These are phyloP conservation scores for Chamaecyparis obtusa DNA, from an alignment of 75 land plant genomes.

Conservation along the genomic window DNA sequence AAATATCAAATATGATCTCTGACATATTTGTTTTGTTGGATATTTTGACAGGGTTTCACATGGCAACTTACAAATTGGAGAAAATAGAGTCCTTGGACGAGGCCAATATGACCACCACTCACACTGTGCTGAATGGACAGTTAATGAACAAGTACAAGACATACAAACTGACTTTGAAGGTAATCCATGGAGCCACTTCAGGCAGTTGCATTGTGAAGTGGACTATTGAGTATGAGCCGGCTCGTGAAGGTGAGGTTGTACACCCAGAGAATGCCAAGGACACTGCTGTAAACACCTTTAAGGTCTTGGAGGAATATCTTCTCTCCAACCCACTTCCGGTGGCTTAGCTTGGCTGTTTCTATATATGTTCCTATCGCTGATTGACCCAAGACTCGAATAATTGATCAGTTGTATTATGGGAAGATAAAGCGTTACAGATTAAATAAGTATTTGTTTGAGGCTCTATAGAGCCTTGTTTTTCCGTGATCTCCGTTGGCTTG, in stretches of 20 bases:
- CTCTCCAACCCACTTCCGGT: too few species aligned
- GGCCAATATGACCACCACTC: conserved; percentile 21
- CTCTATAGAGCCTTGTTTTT: too few species aligned
- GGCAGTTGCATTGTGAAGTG: conserved; percentile 30
- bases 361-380: not conserved
- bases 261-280: conserved; percentile 19
- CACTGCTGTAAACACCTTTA: conserved; percentile 22
- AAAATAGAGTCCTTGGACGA: too few species aligned
- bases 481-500: too few species aligned
- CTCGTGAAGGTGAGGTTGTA: conserved; percentile 7
- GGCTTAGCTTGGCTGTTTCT: not conserved
- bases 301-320: conserved; percentile 17
- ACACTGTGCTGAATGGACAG: conserved; percentile 56
- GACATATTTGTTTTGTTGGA: not conserved
- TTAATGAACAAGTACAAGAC: conserved; percentile 38
- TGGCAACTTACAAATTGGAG: conserved; percentile 1
- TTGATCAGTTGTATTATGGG: not conserved
- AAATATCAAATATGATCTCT: too few species aligned
- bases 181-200: conserved; percentile 15
- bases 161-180: conserved; percentile 28
- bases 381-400: not conserved
- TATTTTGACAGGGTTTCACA: conserved; percentile 22
- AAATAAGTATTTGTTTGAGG: too few species aligned
- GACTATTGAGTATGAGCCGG: conserved; percentile 21
- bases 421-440: too few species aligned